Evolutionary conservation across 805 yeast genomes (phyloP).

Genomic region (Metschnikowia sp.): DNA sequence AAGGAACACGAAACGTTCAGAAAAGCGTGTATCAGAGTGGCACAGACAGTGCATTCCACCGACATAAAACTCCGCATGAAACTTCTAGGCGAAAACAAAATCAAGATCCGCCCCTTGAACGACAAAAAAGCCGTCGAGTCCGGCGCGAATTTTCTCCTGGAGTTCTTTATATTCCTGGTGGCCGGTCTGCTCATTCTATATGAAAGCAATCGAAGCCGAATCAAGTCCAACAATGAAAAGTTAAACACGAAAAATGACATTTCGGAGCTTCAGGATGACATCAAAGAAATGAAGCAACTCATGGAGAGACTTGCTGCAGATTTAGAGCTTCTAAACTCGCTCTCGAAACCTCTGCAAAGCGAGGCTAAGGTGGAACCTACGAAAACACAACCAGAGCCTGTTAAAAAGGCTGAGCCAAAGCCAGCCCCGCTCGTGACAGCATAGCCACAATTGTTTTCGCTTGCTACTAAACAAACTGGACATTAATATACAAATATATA

Average conservation of each 20-base stretch:
- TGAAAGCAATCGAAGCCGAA: conserved; percentile 66
- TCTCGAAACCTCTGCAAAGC: not conserved
- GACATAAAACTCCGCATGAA: conserved; percentile 62
- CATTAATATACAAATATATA: conserved; percentile 18
- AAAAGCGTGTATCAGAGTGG: conserved; percentile 59
- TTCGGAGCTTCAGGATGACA: conserved; percentile 63
- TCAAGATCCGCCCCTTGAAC: conserved; percentile 70
- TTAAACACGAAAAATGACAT: conserved; percentile 74
- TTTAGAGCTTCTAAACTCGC: conserved; percentile 10
- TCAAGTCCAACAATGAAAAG: conserved; percentile 58
- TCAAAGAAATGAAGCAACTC: conserved; percentile 47
- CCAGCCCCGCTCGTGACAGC: not conserved
- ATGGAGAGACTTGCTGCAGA: conserved; percentile 15
- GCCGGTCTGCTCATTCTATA: conserved; percentile 74
- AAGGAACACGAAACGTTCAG: conserved; percentile 66
- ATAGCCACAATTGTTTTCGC: not conserved
- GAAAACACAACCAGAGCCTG: too few relatives aligned
- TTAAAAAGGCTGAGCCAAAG: too few relatives aligned
- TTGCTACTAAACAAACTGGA: conserved; percentile 5
- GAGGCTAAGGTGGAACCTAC: not conserved
- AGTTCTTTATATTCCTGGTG: conserved; percentile 71
- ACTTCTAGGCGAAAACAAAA: conserved; percentile 50
- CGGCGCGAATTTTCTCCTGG: conserved; percentile 79
- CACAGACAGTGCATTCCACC: conserved; percentile 66
- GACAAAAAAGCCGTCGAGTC: conserved; percentile 78